Conservation (phyloP, 2,329 filamentous ascomycete genomes). For the Colletotrichum sp. region DNA sequence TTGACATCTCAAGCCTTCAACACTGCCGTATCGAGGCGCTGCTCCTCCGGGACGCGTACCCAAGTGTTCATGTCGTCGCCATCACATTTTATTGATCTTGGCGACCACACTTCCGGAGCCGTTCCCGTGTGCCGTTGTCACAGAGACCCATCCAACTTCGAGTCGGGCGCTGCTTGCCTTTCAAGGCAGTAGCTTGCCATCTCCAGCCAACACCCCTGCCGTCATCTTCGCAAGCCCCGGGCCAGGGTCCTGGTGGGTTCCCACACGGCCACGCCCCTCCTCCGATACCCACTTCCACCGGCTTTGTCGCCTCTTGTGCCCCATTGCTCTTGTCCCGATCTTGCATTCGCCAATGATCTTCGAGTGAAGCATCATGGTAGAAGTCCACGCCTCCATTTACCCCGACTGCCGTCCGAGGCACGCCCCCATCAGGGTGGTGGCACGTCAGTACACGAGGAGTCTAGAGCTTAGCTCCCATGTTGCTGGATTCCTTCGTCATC, state of each 20-base stretch:
- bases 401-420: constrained; percentile 9
- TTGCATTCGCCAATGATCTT: constrained; percentile 5
- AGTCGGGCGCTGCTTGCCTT: not conserved
- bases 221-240: constrained; percentile 6
- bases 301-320: constrained; percentile 2
- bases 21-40: not conserved
- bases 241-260: not conserved
- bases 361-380: not conserved
- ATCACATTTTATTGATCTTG: not conserved
- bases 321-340: not conserved
- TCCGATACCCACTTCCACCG: not conserved
- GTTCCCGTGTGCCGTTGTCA: not conserved
- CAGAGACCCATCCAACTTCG: not conserved
- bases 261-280: not conserved
- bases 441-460: constrained; percentile 5
- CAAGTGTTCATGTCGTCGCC: not conserved
- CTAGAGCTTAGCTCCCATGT: constrained; percentile 10
- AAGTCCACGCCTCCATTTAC: not conserved
- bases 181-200: not conserved
- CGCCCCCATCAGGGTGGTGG: not conserved
- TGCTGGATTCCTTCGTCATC: constrained; percentile 1
- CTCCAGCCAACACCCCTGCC: not conserved
- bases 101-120: not conserved
- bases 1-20: not conserved
- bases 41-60: not conserved